phyloP scores from a whole-genome alignment of 257 asterid genomes.

The Nicotiana noctiflora region DNA sequence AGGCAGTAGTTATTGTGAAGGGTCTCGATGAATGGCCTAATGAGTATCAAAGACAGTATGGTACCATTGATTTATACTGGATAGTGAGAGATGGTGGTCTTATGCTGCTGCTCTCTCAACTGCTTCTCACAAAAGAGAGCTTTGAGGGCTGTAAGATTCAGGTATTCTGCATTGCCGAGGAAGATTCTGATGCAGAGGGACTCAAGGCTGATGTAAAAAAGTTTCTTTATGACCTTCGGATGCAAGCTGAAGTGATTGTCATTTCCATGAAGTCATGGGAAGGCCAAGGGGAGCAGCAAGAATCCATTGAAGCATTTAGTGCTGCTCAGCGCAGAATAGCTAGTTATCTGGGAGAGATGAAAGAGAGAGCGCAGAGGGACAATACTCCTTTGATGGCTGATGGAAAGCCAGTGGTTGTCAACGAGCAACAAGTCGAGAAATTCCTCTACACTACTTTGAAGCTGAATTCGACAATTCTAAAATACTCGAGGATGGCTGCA shows the following conservation, averaged over 20 bases:
- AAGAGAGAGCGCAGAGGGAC: conserved; percentile 49
- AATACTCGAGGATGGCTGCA: conserved; percentile 93
- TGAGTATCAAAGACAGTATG: conserved; percentile 90
- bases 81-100: conserved; percentile 98
- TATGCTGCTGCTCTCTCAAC: conserved; percentile 95
- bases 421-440: conserved; percentile 86
- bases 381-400: conserved; percentile 60
- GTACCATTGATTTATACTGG: conserved; percentile 95
- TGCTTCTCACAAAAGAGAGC: conserved; percentile 84
- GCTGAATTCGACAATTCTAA: conserved; percentile 74
- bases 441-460: conserved; percentile 72
- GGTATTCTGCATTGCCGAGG: conserved; percentile 96
- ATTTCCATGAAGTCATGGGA: conserved; percentile 97
- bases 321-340: conserved; percentile 64
- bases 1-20: conserved; percentile 93
- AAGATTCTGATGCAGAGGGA: conserved; percentile 91
- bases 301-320: conserved; percentile 69
- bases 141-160: conserved; percentile 98
- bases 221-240: conserved; percentile 90
- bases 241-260: conserved; percentile 98
- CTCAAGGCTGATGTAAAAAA: conserved; percentile 85
- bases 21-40: conserved; percentile 99
- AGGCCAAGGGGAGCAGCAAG: conserved; percentile 50
- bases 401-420: conserved; percentile 65
- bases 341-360: conserved; percentile 47